A percentile compares a stretch with the other conserved stretches of the same genome.
These are phyloP conservation scores for Pythium diclinum DNA, from an alignment of 352 stramenopile species.

Conservation along the genomic window DNA sequence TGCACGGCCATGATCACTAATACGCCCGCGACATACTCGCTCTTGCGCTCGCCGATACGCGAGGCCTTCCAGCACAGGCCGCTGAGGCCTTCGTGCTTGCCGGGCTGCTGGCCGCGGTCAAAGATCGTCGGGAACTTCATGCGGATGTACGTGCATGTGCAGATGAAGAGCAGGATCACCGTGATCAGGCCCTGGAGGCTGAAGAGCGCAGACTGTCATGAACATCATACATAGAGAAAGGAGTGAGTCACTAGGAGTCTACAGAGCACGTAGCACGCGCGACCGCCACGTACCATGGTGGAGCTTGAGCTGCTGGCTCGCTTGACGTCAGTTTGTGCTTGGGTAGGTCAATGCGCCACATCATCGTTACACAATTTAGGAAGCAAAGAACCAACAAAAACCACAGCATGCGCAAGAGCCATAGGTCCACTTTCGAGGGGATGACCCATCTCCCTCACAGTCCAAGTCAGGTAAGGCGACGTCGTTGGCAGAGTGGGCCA, in stretches of 20 bases:
- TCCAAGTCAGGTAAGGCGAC: slow-evolving; percentile 11
- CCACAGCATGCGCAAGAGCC: slow-evolving; percentile 16
- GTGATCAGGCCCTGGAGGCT: slow-evolving; percentile 96
- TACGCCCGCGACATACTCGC: slow-evolving; percentile 78
- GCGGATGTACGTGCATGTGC: slow-evolving; percentile 95
- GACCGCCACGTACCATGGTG: slow-evolving; percentile 28
- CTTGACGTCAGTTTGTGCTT: background rate
- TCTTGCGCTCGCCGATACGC: slow-evolving; percentile 91
- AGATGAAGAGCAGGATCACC: slow-evolving; percentile 96
- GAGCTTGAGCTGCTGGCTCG: background rate
- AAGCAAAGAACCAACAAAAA: slow-evolving; percentile 20
- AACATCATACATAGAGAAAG: slow-evolving; percentile 6
- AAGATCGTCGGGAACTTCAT: slow-evolving; percentile 95
- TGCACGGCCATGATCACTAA: slow-evolving; percentile 90
- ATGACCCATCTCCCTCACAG: slow-evolving; percentile 17
- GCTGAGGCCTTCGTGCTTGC: slow-evolving; percentile 83
- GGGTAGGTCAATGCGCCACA: slow-evolving; percentile 15
- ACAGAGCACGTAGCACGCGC: background rate
- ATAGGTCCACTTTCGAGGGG: slow-evolving; percentile 22
- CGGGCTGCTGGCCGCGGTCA: slow-evolving; percentile 78
- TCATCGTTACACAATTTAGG: slow-evolving; percentile 22
- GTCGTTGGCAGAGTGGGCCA: slow-evolving; percentile 12
- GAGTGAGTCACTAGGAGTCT: background rate
- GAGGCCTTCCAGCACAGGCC: slow-evolving; percentile 92
- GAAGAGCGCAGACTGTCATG: slow-evolving; percentile 93